Conservation (phyloP, 306 rosid species). For the Sechiopsis laciniata region DNA sequence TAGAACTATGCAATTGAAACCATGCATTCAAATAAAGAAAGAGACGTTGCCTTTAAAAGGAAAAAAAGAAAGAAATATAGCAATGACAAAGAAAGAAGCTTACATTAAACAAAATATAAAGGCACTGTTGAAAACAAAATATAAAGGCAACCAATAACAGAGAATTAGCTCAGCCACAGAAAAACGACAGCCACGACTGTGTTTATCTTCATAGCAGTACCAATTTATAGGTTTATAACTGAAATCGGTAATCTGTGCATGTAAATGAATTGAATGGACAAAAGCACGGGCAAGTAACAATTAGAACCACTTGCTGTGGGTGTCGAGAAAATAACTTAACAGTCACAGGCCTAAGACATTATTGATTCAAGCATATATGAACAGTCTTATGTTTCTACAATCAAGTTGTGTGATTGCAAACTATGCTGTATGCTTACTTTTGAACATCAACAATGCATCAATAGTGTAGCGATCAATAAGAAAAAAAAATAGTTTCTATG, state of each 20-base stretch:
- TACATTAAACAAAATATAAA: neutral
- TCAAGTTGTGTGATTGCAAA: neutral
- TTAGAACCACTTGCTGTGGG: neutral
- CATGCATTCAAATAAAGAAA: conserved; percentile 3
- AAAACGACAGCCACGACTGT: neutral
- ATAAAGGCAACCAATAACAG: neutral
- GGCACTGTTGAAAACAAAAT: neutral
- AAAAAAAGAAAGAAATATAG: neutral
- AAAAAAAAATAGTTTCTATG: neutral
- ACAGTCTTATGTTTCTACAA: neutral
- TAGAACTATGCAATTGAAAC: neutral
- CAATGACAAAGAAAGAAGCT: neutral
- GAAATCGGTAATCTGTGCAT: conserved; percentile 3
- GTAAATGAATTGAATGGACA: neutral
- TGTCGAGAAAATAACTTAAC: neutral
- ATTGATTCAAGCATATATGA: neutral
- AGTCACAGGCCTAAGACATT: neutral
- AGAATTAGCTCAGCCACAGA: neutral
- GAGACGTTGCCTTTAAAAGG: neutral
- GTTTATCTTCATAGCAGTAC: neutral
- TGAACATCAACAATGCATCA: conserved; percentile 10
- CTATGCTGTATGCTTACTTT: neutral
- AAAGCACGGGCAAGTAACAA: conserved; percentile 6
- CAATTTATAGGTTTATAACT: neutral
- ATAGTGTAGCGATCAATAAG: neutral